A percentile compares a stretch with the other conserved stretches of the same genome.
Evolutionary conservation across 2,329 filamentous ascomycete species (phyloP).

Genomic region (Aspergillus sergii): DNA sequence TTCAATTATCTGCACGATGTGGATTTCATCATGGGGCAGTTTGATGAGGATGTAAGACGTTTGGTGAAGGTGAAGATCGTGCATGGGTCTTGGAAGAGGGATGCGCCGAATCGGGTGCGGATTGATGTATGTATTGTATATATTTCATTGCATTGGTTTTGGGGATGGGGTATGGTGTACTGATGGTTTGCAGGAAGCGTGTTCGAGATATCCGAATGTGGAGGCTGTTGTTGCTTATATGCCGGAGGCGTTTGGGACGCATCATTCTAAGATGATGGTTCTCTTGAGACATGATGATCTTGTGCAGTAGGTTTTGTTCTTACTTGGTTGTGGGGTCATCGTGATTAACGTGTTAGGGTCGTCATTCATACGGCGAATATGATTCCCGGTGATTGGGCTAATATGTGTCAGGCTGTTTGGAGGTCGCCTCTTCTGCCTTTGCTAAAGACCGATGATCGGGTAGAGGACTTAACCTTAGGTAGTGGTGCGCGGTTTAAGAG

Average conservation of each 20-base stretch:
- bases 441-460: not conserved
- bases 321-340: not conserved
- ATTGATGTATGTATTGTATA: constrained; percentile 54
- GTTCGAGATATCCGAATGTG: constrained; percentile 66
- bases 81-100: constrained; percentile 69
- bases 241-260: constrained; percentile 83
- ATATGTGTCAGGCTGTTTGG: constrained; percentile 87
- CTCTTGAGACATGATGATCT: constrained; percentile 74
- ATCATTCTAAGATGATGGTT: constrained; percentile 87
- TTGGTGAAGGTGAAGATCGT: constrained; percentile 61
- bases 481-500: constrained; percentile 72
- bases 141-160: too few species aligned
- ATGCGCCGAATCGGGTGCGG: constrained; percentile 60
- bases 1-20: constrained; percentile 61
- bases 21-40: constrained; percentile 62
- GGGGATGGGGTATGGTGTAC: too few species aligned
- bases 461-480: constrained; percentile 48
- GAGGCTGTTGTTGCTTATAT: constrained; percentile 73
- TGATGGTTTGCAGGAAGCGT: constrained; percentile 56
- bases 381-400: constrained; percentile 84
- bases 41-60: constrained; percentile 58
- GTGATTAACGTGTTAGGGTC: constrained; percentile 46
- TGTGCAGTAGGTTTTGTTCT: constrained; percentile 56
- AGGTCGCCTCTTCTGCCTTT: constrained; percentile 69
- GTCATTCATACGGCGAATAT: constrained; percentile 90